Evolutionary conservation across 2,329 filamentous ascomycete genomes (phyloP).

Genomic region (Xylaria polymorpha): DNA sequence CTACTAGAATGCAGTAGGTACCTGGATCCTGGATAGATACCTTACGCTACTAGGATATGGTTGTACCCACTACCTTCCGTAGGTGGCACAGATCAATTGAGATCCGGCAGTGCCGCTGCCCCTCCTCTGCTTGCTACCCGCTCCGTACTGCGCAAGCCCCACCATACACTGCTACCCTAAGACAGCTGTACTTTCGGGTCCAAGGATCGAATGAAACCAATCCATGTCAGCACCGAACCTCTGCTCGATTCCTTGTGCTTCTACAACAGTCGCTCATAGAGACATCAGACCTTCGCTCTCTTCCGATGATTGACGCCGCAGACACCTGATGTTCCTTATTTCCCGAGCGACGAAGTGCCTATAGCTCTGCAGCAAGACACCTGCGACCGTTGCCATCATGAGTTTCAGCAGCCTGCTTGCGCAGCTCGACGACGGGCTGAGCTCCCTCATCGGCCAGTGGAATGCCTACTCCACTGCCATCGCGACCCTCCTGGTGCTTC

Average conservation of each 20-base stretch:
- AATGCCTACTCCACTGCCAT: slow-evolving; percentile 82
- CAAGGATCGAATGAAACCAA: slow-evolving; percentile 3
- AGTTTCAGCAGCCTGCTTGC: slow-evolving; percentile 67
- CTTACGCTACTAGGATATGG: neutral
- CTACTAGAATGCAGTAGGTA: neutral
- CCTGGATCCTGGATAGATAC: neutral
- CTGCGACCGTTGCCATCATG: slow-evolving; percentile 43
- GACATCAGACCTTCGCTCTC: neutral
- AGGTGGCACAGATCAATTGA: neutral
- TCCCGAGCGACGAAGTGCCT: neutral
- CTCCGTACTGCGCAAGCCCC: slow-evolving; percentile 5
- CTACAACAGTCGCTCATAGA: slow-evolving; percentile 10
- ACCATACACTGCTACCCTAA: neutral
- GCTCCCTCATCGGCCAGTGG: slow-evolving; percentile 80
- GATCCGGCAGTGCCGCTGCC: slow-evolving; percentile 10
- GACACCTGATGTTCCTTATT: slow-evolving; percentile 7
- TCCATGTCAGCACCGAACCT: slow-evolving; percentile 29
- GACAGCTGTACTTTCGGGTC: neutral
- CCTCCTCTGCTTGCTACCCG: neutral
- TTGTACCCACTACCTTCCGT: neutral
- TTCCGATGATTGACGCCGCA: slow-evolving; percentile 13
- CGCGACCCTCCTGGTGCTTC: slow-evolving; percentile 71
- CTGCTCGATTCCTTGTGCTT: slow-evolving; percentile 25
- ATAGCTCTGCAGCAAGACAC: slow-evolving; percentile 19
- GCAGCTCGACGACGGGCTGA: slow-evolving; percentile 77